Base-by-base conservation (phyloP, 2,329 filamentous ascomycete genomes). In the Cryoendolithus antarcticus region DNA sequence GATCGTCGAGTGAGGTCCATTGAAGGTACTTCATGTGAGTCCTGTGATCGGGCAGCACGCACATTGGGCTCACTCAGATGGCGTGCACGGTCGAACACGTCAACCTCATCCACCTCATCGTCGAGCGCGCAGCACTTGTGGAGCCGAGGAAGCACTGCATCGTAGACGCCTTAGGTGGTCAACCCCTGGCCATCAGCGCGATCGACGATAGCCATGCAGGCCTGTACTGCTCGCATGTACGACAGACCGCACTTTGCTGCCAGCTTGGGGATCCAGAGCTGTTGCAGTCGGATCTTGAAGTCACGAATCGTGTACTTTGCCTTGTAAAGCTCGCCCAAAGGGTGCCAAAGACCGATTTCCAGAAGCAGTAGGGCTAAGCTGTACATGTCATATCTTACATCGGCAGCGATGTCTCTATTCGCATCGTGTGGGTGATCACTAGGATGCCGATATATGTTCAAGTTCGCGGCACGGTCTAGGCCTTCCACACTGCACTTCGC, bases 331-430 rank as follows among this genome's bases (percentile, higher is more conserved):
- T 67, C 71, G 40, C 69, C 70, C 21, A 86, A 65, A 8, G 75
- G 77, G 3, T 73, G 75, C 83, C 83, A 89, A 6, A 88, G 61
- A 5, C 83, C 83, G 38, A 88, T 75, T 5, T 83, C 83, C 2
- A 86, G 65, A 0, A 89, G 67, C 3, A 86, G 63, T 62, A 86
- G 73, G 11, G 80, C 80, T 1, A 89, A 65, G 5, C 80, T 78
- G 55, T 86, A 86, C 2, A 88, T 62, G 44, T 88, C 83, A 24
- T 66, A 70, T 19, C 53, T 52, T 32, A 57, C 41, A 37, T 56
- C 50, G 61, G 67, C 71, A 39, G 78, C 73, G 1, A 70, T 64
- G 4, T 62, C 60, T 46, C 64, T 55, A 0, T 67, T 69, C 3
- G 42, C 40, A 21, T 44, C 51, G 13, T 45, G 45, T 13, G 51